Conservation (phyloP, 257 asterid genomes). For the Cruciata laevipes region DNA sequence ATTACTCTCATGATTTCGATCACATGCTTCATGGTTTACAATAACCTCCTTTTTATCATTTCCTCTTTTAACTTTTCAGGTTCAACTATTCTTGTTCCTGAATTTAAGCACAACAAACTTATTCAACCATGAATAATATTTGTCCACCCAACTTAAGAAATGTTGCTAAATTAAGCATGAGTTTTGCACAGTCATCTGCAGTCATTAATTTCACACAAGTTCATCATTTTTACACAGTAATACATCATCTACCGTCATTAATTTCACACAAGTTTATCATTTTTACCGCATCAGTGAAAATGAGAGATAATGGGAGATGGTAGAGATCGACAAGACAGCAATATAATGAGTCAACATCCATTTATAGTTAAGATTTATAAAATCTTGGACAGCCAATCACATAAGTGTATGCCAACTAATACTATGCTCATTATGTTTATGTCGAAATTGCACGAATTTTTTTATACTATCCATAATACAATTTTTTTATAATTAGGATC, state of each 20-base stretch:
- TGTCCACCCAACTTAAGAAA: too few relatives aligned
- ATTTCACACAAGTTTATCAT: too few relatives aligned
- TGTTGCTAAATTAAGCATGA: too few relatives aligned
- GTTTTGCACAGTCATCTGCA: too few relatives aligned
- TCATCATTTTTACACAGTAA: neutral
- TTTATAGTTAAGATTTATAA: conserved; percentile 29
- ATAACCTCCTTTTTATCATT: neutral
- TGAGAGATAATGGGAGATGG: neutral
- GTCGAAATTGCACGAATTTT: too few relatives aligned
- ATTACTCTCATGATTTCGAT: neutral
- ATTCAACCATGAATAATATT: too few relatives aligned
- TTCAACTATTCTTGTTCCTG: too few relatives aligned
- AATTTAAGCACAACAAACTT: too few relatives aligned
- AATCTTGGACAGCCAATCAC: conserved; percentile 48
- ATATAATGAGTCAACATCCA: conserved; percentile 45
- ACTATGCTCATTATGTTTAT: neutral
- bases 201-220: too few relatives aligned
- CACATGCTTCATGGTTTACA: neutral
- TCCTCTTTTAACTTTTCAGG: neutral
- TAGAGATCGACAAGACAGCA: neutral
- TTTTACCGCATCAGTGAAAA: neutral
- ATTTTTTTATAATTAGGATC: too few relatives aligned
- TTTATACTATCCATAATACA: too few relatives aligned
- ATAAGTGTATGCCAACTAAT: conserved; percentile 14
- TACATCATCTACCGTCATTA: too few relatives aligned